Percentiles rank a stretch among this genome's conserved stretches.
Conservation (phyloP, 306 rosid species). For the Ochetophila trinervis region DNA sequence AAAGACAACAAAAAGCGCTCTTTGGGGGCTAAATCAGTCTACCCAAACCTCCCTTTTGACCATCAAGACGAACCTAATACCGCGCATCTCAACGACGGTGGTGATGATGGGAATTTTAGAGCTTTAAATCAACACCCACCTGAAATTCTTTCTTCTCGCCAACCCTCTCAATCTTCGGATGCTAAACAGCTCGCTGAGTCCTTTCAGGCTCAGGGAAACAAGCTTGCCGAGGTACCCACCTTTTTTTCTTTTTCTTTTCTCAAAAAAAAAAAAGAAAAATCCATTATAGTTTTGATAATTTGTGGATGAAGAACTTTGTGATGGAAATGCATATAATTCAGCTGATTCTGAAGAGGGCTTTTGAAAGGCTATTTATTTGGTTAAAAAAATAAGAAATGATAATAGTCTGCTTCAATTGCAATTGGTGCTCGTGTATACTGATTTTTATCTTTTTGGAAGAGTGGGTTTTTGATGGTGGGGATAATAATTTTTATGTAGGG, state of each 20-base stretch:
- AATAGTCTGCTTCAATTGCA: background rate
- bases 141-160: background rate
- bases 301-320: background rate
- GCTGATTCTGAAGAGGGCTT: conserved; percentile 1
- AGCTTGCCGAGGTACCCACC: conserved; percentile 41
- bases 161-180: conserved; percentile 21
- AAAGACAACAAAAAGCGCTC: conserved; percentile 39
- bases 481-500: background rate
- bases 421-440: no score
- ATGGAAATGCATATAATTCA: background rate
- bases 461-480: background rate
- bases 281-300: no score
- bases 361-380: background rate
- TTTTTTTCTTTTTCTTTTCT: background rate
- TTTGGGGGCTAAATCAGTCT: conserved; percentile 17
- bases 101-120: background rate
- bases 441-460: background rate
- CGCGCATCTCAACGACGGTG: background rate
- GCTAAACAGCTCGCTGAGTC: conserved; percentile 24
- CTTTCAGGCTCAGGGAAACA: conserved; percentile 35
- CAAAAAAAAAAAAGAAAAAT: background rate
- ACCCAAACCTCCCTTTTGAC: conserved; percentile 39
- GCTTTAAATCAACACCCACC: background rate
- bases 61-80: conserved; percentile 10
- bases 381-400: no score